Evolutionary conservation across 176 grass and related monocot species (phyloP).

Genomic region (Oryza officinalis): DNA sequence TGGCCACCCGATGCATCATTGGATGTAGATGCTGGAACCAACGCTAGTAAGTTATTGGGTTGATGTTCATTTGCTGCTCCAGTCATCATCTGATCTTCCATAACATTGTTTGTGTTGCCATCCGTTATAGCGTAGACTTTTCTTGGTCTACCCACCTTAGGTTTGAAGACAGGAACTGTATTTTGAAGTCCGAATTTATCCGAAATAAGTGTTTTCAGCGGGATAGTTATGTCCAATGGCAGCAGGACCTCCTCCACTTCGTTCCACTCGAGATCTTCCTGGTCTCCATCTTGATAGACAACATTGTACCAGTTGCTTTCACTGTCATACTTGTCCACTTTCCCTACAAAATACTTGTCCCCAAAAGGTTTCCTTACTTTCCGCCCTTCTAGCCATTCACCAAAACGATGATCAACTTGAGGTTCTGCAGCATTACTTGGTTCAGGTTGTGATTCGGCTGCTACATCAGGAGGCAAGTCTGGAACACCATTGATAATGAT

Average conservation of each 20-base stretch:
- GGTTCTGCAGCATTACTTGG: conserved; percentile 29
- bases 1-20: conserved; percentile 25
- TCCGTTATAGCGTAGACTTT: conserved; percentile 41
- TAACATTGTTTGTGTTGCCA: conserved; percentile 13
- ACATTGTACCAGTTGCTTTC: conserved; percentile 91
- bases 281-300: conserved; percentile 84
- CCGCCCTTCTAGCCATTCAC: conserved; percentile 80
- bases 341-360: conserved; percentile 61
- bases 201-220: conserved; percentile 77
- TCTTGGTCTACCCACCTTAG: conserved; percentile 43
- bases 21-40: conserved; percentile 9
- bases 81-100: conserved; percentile 23
- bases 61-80: conserved; percentile 22
- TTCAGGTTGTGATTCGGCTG: conserved; percentile 26
- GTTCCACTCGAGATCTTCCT: conserved; percentile 91
- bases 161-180: conserved; percentile 24
- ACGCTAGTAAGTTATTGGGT: neutral
- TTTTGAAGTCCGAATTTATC: conserved; percentile 45
- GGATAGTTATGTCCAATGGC: conserved; percentile 87
- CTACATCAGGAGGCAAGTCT: conserved; percentile 37
- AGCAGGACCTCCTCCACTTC: conserved; percentile 75
- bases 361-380: conserved; percentile 79
- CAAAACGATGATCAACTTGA: conserved; percentile 69
- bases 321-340: conserved; percentile 66
- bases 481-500: conserved; percentile 84